phyloP scores from a whole-genome alignment of 371 early-diverging fungal species.

The Syncephalis plumigaleata region DNA sequence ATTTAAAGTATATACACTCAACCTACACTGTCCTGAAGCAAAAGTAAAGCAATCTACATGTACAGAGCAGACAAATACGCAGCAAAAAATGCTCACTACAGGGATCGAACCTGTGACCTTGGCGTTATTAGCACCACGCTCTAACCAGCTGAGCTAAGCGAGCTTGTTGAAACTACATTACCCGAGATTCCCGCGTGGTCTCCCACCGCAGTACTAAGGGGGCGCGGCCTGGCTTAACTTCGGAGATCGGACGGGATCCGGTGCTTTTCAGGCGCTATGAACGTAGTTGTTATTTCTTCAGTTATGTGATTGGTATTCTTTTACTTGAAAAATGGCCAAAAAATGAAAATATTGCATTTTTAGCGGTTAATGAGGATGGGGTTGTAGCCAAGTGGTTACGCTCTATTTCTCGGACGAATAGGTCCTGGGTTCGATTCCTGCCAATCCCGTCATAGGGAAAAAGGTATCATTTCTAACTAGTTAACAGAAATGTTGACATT shows the following conservation, averaged over 20 bases:
- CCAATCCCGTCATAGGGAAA: no score
- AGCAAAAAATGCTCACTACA: constrained; percentile 17
- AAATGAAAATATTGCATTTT: no score
- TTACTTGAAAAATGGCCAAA: no score
- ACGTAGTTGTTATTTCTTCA: background rate
- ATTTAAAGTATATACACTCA: no score
- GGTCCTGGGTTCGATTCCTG: no score
- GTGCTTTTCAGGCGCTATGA: constrained; percentile 3
- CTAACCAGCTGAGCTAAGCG: constrained; percentile 26
- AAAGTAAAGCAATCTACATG: background rate
- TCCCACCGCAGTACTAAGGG: constrained; percentile 6
- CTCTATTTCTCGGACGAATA: no score
- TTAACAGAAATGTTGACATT: no score
- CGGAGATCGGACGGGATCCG: constrained; percentile 5
- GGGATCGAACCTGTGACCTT: constrained; percentile 30
- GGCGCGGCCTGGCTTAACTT: constrained; percentile 5
- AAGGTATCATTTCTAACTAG: no score
- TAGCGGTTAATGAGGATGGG: no score
- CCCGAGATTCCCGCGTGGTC: constrained; percentile 5
- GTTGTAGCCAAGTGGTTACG: no score
- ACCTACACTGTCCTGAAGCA: no score
- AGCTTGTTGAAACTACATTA: constrained; percentile 6
- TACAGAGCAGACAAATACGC: background rate
- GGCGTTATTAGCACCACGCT: constrained; percentile 38
- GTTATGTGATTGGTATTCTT: no score